phyloP scores from a whole-genome alignment of 1,284 basidiomycete species.

The Singerocomus rubriflavus region DNA sequence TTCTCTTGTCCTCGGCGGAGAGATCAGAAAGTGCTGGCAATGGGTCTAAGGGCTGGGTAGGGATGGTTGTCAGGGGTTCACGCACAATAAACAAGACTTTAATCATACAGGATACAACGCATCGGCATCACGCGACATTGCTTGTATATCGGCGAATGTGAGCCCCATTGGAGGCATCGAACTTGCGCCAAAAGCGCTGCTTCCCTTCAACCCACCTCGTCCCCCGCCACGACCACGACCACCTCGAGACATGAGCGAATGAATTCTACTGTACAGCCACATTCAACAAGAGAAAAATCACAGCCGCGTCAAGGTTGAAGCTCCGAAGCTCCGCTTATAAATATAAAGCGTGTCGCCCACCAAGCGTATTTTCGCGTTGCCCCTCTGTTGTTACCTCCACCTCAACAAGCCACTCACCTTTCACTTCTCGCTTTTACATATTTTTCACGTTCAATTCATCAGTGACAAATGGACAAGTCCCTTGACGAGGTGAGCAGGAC shows the following conservation, averaged over 20 bases:
- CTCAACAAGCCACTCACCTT: neutral
- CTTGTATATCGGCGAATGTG: constrained; percentile 73
- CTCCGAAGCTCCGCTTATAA: constrained; percentile 27
- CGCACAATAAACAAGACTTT: constrained; percentile 12
- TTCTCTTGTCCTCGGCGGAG: constrained; percentile 58
- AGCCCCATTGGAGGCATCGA: constrained; percentile 71
- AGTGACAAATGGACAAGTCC: constrained; percentile 71
- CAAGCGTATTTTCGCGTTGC: constrained; percentile 19
- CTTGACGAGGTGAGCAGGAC: constrained; percentile 75
- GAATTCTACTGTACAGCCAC: constrained; percentile 18
- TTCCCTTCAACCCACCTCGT: constrained; percentile 53
- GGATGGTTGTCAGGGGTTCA: constrained; percentile 23
- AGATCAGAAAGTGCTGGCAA: constrained; percentile 63
- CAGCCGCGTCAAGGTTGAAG: constrained; percentile 10
- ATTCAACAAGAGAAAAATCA: neutral
- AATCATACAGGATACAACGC: constrained; percentile 72
- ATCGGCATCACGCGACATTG: constrained; percentile 68
- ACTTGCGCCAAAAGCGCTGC: constrained; percentile 48
- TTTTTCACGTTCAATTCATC: neutral
- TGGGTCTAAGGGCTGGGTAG: constrained; percentile 50
- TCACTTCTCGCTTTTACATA: neutral
- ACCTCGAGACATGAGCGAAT: constrained; percentile 58
- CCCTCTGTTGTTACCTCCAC: constrained; percentile 30
- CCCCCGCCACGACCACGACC: constrained; percentile 51
- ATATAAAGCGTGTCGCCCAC: constrained; percentile 20